phyloP scores from a whole-genome alignment of 2,329 filamentous ascomycete genomes.

The Apiospora rasikravindrae region DNA sequence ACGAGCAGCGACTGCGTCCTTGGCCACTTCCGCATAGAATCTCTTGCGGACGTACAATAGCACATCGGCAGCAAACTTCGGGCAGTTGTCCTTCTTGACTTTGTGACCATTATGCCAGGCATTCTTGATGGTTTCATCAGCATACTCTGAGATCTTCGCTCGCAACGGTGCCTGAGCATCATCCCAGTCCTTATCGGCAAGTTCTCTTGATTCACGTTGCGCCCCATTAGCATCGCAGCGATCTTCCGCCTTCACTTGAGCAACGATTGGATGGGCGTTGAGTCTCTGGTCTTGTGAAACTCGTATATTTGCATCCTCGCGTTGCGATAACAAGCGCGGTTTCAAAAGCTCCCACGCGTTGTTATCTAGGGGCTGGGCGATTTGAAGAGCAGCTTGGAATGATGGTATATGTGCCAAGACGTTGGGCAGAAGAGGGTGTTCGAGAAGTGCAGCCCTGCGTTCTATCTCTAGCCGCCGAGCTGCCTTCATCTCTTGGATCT shows the following conservation, averaged over 20 bases:
- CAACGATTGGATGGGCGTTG: conserved; percentile 36
- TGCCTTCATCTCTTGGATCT: conserved; percentile 68
- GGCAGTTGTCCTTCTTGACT: conserved; percentile 66
- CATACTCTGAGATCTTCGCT: conserved; percentile 67
- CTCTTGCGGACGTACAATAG: conserved; percentile 68
- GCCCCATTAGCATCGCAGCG: conserved; percentile 30
- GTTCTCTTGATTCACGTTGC: conserved; percentile 59
- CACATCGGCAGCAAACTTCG: conserved; percentile 74
- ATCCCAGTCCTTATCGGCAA: conserved; percentile 73
- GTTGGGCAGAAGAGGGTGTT: conserved; percentile 67
- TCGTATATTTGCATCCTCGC: conserved; percentile 66
- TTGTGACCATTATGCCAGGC: conserved; percentile 68
- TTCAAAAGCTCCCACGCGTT: conserved; percentile 72
- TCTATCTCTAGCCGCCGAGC: conserved; percentile 74
- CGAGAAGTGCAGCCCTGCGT: conserved; percentile 66
- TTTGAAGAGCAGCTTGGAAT: conserved; percentile 75
- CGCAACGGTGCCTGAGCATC: conserved; percentile 71
- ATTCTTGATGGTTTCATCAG: conserved; percentile 71
- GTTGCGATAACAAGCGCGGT: conserved; percentile 69
- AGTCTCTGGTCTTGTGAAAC: conserved; percentile 46
- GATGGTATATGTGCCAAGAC: conserved; percentile 73
- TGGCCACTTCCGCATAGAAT: conserved; percentile 67
- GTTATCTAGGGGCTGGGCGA: conserved; percentile 70
- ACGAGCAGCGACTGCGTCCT: conserved; percentile 54
- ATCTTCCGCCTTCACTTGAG: conserved; percentile 41